A percentile compares a stretch with the other conserved stretches of the same genome.
These are phyloP conservation scores for Acacia crassicarpa DNA, from an alignment of 306 rosid species.

Conservation along the genomic window DNA sequence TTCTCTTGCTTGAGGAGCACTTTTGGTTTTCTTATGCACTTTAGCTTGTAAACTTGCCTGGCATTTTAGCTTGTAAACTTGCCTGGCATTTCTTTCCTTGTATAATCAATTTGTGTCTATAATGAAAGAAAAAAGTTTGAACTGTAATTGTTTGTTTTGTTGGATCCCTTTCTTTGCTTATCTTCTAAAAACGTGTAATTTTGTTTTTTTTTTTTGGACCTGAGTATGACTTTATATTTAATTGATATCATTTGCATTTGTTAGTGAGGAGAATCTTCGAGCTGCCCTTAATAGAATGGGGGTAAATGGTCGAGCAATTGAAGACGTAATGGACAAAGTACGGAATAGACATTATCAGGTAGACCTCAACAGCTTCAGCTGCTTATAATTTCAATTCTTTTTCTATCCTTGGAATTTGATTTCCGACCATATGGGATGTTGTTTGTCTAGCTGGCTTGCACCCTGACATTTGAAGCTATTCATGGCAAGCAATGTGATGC, in stretches of 20 bases:
- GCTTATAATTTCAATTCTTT: conserved; percentile 27
- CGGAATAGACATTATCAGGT: conserved; percentile 94
- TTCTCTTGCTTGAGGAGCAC: neutral
- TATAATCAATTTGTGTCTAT: neutral
- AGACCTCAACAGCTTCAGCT: conserved; percentile 41
- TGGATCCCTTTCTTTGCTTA: conserved; percentile 10
- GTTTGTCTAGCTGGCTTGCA: conserved; percentile 84
- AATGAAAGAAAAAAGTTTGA: neutral
- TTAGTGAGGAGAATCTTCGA: conserved; percentile 87
- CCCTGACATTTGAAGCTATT: conserved; percentile 87
- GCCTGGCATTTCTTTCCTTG: neutral
- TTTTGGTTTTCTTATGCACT: neutral
- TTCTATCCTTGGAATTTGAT: conserved; percentile 27
- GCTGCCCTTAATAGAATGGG: conserved; percentile 91
- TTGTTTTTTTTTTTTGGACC: neutral
- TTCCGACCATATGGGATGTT: conserved; percentile 35
- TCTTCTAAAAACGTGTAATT: neutral
- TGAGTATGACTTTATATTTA: conserved; percentile 10
- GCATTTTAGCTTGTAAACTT: conserved; percentile 7
- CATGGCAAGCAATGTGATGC: conserved; percentile 73
- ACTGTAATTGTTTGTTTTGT: neutral
- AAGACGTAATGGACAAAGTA: conserved; percentile 82
- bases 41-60: conserved; percentile 11
- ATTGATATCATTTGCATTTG: conserved; percentile 31
- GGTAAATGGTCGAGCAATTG: conserved; percentile 67